phyloP scores from a whole-genome alignment of 106 monocot species.

The Platanthera zijinensis region DNA sequence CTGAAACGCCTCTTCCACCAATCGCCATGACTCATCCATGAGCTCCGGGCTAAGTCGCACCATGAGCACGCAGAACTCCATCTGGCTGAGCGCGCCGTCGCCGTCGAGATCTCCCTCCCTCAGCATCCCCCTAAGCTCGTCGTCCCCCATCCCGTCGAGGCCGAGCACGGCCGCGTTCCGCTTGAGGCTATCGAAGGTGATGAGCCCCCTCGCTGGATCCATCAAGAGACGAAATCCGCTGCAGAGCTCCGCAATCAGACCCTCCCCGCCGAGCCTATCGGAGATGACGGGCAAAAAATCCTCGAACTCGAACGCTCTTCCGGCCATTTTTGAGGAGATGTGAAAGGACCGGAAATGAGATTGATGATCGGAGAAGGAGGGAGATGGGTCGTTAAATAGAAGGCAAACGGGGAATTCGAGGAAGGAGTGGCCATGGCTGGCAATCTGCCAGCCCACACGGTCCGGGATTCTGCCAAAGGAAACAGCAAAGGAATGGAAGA shows the following conservation, averaged over 20 bases:
- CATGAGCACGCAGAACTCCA: conserved; percentile 32
- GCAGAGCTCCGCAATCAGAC: conserved; percentile 20
- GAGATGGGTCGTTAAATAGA: conserved; percentile 5
- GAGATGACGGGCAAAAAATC: conserved; percentile 17
- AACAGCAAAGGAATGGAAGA: neutral
- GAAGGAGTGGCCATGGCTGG: conserved; percentile 5
- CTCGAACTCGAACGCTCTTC: conserved; percentile 10
- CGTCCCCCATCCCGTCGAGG: conserved; percentile 11
- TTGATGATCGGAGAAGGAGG: neutral
- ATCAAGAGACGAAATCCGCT: conserved; percentile 19
- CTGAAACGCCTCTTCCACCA: conserved; percentile 5
- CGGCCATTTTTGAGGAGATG: neutral
- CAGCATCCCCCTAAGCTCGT: conserved; percentile 20
- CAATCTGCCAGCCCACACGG: neutral
- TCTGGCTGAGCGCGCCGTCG: conserved; percentile 20
- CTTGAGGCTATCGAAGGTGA: conserved; percentile 25
- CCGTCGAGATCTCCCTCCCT: conserved; percentile 22
- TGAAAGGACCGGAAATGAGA: neutral
- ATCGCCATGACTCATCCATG: conserved; percentile 16
- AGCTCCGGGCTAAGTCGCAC: conserved; percentile 25
- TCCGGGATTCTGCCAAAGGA: conserved; percentile 8
- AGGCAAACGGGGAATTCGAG: neutral
- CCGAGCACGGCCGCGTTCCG: conserved; percentile 12
- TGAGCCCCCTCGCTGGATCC: conserved; percentile 18
- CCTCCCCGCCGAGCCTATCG: conserved; percentile 10